A percentile compares a stretch with the other conserved stretches of the same genome.
These are phyloP conservation scores for Pythium dissotocum DNA, from an alignment of 352 stramenopile species.

Conservation along the genomic window DNA sequence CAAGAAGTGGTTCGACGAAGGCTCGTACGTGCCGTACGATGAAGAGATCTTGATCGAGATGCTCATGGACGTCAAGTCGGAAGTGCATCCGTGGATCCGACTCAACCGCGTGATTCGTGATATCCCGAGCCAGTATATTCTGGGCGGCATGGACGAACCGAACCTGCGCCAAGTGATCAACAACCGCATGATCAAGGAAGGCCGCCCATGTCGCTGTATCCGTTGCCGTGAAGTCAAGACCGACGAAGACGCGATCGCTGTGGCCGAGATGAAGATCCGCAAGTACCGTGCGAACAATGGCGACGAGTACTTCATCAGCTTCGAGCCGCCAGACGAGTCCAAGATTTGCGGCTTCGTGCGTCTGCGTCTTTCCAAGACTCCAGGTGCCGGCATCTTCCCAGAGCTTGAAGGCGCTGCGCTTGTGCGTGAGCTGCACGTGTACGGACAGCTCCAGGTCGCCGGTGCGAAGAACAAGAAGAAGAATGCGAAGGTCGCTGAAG, in stretches of 20 bases:
- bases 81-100: slow-evolving; percentile 94
- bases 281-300: slow-evolving; percentile 88
- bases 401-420: slow-evolving; percentile 80
- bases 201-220: slow-evolving; percentile 87
- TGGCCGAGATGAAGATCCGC: slow-evolving; percentile 69
- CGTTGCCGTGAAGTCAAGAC: slow-evolving; percentile 91
- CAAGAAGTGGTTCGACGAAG: slow-evolving; percentile 90
- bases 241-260: slow-evolving; percentile 75
- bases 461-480: slow-evolving; percentile 44
- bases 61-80: slow-evolving; percentile 87
- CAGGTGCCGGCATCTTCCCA: slow-evolving; percentile 71
- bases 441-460: slow-evolving; percentile 82
- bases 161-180: slow-evolving; percentile 91
- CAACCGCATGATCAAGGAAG: slow-evolving; percentile 75
- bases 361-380: slow-evolving; percentile 71
- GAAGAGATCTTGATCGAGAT: slow-evolving; percentile 89
- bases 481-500: slow-evolving; percentile 11
- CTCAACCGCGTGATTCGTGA: slow-evolving; percentile 93
- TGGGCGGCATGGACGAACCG: slow-evolving; percentile 90
- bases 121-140: slow-evolving; percentile 93
- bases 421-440: slow-evolving; percentile 90
- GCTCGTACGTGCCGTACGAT: slow-evolving; percentile 87
- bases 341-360: slow-evolving; percentile 92
- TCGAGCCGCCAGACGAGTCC: slow-evolving; percentile 85
- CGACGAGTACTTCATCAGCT: slow-evolving; percentile 92